These are phyloP conservation scores for Suillus weaverae DNA, from an alignment of 768 basidiomycete genomes.

Conservation along the genomic window DNA sequence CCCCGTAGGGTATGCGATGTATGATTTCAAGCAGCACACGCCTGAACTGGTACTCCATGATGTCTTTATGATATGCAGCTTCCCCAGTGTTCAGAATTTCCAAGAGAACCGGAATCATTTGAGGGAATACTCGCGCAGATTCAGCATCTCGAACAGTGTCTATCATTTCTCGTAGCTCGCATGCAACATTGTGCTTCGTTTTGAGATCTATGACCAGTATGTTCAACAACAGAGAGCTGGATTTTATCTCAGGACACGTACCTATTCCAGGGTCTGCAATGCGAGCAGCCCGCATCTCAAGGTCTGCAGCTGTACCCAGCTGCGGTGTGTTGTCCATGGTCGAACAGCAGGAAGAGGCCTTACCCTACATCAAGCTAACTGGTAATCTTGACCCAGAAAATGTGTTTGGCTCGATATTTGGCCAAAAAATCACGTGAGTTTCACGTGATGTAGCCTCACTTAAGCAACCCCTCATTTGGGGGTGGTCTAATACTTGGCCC, in stretches of 20 bases:
- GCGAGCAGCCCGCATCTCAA: constrained; percentile 69
- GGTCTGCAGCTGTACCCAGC: constrained; percentile 51
- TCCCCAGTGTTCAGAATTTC: constrained; percentile 72
- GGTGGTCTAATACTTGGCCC: background rate
- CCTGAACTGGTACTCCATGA: constrained; percentile 78
- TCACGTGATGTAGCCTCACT: constrained; percentile 24
- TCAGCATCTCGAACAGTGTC: constrained; percentile 79
- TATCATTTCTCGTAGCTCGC: constrained; percentile 78
- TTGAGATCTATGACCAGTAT: constrained; percentile 54
- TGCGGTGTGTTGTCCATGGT: constrained; percentile 46
- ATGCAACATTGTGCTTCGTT: constrained; percentile 67
- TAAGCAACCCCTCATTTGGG: background rate
- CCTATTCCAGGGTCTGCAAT: constrained; percentile 77
- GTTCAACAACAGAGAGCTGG: background rate
- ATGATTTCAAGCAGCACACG: constrained; percentile 86
- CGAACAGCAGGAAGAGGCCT: constrained; percentile 2
- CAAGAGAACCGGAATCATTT: constrained; percentile 71
- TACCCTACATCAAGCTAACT: background rate
- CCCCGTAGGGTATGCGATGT: constrained; percentile 81
- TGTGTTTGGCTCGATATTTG: constrained; percentile 35
- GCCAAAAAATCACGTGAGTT: constrained; percentile 27
- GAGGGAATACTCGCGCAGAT: constrained; percentile 64
- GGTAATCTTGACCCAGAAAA: constrained; percentile 28
- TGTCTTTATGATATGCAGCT: constrained; percentile 64
- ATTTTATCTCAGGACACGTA: constrained; percentile 28